These are phyloP conservation scores for Tephrocybe sp. DNA, from an alignment of 768 basidiomycete species.

Conservation along the genomic window DNA sequence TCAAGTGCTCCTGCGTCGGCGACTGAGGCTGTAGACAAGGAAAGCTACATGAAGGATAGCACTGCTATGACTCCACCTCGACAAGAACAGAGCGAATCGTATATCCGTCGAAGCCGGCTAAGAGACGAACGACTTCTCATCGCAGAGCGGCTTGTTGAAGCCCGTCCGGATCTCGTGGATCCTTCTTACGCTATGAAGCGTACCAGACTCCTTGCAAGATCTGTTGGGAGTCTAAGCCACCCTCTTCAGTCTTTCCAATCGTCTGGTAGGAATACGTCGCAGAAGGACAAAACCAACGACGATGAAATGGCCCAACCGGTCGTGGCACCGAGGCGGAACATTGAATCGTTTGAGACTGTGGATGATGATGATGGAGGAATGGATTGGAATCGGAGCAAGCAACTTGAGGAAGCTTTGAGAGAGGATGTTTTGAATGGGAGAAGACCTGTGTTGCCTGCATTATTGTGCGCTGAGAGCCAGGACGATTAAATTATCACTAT, in stretches of 20 bases:
- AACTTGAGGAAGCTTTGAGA: constrained; percentile 28
- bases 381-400: constrained; percentile 35
- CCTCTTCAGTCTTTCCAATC: not conserved
- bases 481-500: not conserved
- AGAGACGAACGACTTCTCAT: constrained; percentile 25
- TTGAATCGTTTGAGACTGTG: constrained; percentile 26
- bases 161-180: constrained; percentile 41
- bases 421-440: constrained; percentile 27
- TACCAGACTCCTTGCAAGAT: constrained; percentile 19
- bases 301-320: too few relatives aligned
- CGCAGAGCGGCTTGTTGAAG: constrained; percentile 40
- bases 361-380: constrained; percentile 28
- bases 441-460: constrained; percentile 26
- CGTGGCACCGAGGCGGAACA: constrained; percentile 17
- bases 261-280: not conserved
- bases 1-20: not conserved
- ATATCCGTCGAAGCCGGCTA: constrained; percentile 11
- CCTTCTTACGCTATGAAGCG: constrained; percentile 27
- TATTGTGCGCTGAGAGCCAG: constrained; percentile 31
- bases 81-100: not conserved
- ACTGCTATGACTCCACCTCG: not conserved
- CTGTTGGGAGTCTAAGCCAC: constrained; percentile 1
- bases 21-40: not conserved
- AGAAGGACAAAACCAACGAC: not conserved
- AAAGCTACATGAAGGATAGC: too few relatives aligned